Base-by-base conservation (phyloP, 1,284 basidiomycete genomes). In the Malassezia slooffiae region DNA sequence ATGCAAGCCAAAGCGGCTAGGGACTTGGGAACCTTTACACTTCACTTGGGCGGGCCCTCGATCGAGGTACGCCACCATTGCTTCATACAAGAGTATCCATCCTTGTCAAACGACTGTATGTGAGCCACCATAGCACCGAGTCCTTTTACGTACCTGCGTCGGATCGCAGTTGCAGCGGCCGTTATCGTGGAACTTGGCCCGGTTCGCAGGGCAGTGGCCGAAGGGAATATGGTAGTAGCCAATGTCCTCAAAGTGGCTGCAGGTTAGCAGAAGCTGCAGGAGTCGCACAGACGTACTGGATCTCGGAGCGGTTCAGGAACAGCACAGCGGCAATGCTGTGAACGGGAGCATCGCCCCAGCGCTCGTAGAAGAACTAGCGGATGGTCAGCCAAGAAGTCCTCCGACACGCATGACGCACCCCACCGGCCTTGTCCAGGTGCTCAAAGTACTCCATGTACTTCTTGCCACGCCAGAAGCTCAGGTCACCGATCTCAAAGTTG, bases 331-430 rank as follows among this genome's bases (percentile, higher is more conserved):
- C 71, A 41, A 72, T 60, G 17, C 62, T 60, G 29, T 71, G 65
- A 2, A 72, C 69, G 5, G 71, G 86, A 7, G 87, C 86, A 64
- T 89, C 85, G 40, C 85, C 85, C 84, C 83, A 85, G 39, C 83
- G 75, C 76, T 61, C 64, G 49, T 67, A 67, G 41, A 67, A 67
- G 54, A 67, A 67, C n/a, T 38, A n/a, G n/a, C n/a, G 23, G 13
- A 32, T 15, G 24, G 12, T n/a, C 10, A 34, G 8, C 3, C 12
- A 11, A 6, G 22, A 15, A 21, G 4, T 2, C n/a, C 1, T 2
- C 16, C 5, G 16, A 17, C 1, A 16, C 9, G 2, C 15, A 17
- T 9, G n/a, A 44, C 57, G 10, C 35, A 60, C 58, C 13, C 86
- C 85, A 16, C 87, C 87, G 35, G 76, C 77, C 12, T 74, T 69